A percentile compares a stretch with the other conserved stretches of the same genome.
These are phyloP conservation scores for Leptographium flavum DNA, from an alignment of 2,329 filamentous ascomycete species.

Conservation along the genomic window DNA sequence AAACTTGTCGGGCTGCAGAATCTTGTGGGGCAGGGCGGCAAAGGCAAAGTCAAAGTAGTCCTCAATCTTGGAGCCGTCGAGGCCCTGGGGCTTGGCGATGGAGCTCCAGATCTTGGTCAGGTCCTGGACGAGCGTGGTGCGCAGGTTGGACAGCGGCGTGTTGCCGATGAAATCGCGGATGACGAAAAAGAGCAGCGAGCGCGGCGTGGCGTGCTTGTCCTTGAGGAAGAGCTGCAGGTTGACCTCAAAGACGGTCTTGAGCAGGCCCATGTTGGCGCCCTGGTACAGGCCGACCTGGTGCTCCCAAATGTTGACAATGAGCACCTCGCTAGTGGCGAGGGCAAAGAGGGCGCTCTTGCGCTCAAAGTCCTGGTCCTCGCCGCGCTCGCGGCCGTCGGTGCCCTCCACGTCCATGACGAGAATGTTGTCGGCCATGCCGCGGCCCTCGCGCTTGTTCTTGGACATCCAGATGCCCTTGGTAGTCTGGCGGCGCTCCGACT, in stretches of 20 bases:
- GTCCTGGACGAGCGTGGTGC: constrained; percentile 81
- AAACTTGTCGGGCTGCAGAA: constrained; percentile 88
- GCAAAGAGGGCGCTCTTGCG: constrained; percentile 96
- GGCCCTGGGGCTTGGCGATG: constrained; percentile 77
- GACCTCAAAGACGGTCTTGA: constrained; percentile 98
- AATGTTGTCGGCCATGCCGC: constrained; percentile 88
- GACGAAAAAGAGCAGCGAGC: constrained; percentile 94
- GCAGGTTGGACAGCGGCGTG: constrained; percentile 79
- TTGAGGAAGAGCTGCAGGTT: constrained; percentile 95
- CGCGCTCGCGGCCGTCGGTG: constrained; percentile 87
- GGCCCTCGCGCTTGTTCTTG: constrained; percentile 65
- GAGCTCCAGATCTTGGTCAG: constrained; percentile 84
- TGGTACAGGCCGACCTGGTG: constrained; percentile 97
- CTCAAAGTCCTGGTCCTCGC: constrained; percentile 98
- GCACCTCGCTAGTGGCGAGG: constrained; percentile 89
- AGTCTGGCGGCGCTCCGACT: constrained; percentile 84
- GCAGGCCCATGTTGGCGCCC: constrained; percentile 93
- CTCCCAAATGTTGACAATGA: constrained; percentile 99
- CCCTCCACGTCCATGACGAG: constrained; percentile 99
- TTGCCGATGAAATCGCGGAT: constrained; percentile 93
- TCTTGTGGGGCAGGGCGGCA: constrained; percentile 89
- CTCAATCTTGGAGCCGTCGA: constrained; percentile 80
- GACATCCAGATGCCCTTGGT: constrained; percentile 99
- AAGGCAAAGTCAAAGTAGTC: constrained; percentile 99
- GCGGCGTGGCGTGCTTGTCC: constrained; percentile 79